Conservation (phyloP, 495 filamentous ascomycete genomes). For the Glonium stellatum region DNA sequence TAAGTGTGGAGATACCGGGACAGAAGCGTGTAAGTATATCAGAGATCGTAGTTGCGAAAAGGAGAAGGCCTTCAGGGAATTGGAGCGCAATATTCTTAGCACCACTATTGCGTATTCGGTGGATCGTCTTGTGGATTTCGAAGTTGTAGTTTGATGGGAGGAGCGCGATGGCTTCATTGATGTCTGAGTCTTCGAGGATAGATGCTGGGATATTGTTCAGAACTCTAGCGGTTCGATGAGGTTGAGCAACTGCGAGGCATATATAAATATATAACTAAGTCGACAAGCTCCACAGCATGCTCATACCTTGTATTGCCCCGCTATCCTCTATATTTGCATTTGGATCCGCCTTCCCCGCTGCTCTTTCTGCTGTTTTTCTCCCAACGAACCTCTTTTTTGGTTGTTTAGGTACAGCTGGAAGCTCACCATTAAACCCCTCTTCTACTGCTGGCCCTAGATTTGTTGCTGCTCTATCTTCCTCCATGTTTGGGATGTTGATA, state of each 20-base stretch:
- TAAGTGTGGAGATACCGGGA: conserved; percentile 79
- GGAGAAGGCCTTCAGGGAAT: conserved; percentile 89
- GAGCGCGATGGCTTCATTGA: conserved; percentile 79
- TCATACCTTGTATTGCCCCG: conserved; percentile 38
- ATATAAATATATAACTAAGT: conserved; percentile 4
- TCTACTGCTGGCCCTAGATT: conserved; percentile 31
- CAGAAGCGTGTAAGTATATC: conserved; percentile 96
- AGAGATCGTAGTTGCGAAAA: conserved; percentile 96
- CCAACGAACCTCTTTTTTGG: conserved; percentile 39
- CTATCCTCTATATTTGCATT: conserved; percentile 37
- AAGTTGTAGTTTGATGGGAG: conserved; percentile 94
- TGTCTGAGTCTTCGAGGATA: conserved; percentile 79
- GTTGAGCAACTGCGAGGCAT: conserved; percentile 37
- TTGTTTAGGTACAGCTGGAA: conserved; percentile 24
- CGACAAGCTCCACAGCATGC: neutral
- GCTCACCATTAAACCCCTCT: conserved; percentile 30
- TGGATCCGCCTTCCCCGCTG: conserved; percentile 18
- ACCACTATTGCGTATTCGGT: conserved; percentile 72
- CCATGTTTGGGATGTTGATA: conserved; percentile 24
- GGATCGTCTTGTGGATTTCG: conserved; percentile 96
- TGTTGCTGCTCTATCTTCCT: conserved; percentile 33
- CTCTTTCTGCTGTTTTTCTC: conserved; percentile 30
- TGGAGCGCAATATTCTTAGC: conserved; percentile 82
- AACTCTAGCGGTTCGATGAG: conserved; percentile 62
- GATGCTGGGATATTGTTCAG: conserved; percentile 84